A percentile compares a stretch with the other conserved stretches of the same genome.
These are phyloP conservation scores for Beauveria caledonica DNA, from an alignment of 2,329 filamentous ascomycete genomes.

Conservation along the genomic window DNA sequence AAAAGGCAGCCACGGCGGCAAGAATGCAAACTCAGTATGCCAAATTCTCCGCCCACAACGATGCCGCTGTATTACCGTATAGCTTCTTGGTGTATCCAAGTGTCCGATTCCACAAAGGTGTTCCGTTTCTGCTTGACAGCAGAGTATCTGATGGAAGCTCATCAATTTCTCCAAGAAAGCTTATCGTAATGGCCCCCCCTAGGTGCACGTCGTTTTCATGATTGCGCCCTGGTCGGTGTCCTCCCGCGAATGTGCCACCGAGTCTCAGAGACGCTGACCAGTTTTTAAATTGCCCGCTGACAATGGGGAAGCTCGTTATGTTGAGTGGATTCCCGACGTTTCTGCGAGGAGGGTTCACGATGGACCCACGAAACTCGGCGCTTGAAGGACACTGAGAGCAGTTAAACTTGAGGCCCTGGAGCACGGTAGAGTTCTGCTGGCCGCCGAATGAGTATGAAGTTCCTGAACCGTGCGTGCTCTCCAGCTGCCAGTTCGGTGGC, in stretches of 20 bases:
- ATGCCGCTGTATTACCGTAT: background rate
- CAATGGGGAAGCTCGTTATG: background rate
- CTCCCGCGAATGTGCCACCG: background rate
- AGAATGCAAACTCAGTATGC: background rate
- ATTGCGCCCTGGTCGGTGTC: background rate
- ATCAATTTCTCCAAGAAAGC: constrained; percentile 1
- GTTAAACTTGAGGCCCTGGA: background rate
- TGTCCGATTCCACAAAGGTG: background rate
- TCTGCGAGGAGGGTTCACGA: background rate
- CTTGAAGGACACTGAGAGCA: constrained; percentile 1
- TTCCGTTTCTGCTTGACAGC: background rate
- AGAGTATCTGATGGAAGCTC: background rate
- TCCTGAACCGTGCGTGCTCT: background rate
- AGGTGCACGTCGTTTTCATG: background rate
- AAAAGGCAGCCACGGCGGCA: background rate
- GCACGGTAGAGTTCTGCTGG: background rate
- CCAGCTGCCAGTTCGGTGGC: background rate
- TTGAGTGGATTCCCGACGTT: background rate
- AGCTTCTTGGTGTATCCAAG: background rate
- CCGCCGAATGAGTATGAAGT: constrained; percentile 1
- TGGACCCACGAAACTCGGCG: background rate
- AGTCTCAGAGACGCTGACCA: background rate
- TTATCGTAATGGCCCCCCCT: constrained; percentile 1
- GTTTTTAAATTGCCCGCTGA: background rate
- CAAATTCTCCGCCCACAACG: background rate